phyloP scores from a whole-genome alignment of 2,329 filamentous ascomycete species.

The Aspergillus pseudoglaucus region DNA sequence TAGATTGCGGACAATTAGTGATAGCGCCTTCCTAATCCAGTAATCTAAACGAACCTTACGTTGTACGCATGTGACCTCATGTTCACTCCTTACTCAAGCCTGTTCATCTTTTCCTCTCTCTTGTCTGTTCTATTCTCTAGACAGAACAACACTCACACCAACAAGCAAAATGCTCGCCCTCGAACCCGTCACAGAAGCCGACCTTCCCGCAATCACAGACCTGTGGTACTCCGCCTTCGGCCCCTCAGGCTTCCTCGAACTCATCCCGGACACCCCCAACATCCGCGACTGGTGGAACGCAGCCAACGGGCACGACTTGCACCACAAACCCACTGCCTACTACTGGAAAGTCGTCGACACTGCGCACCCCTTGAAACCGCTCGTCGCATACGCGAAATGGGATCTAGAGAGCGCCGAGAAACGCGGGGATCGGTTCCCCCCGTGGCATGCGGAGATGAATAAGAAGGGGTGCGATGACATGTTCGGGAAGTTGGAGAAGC shows the following conservation, averaged over 20 bases:
- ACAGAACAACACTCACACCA: not conserved
- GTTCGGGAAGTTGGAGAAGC: slow-evolving; percentile 14
- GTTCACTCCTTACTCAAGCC: not conserved
- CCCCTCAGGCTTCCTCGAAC: slow-evolving; percentile 10
- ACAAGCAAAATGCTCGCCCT: slow-evolving; percentile 8
- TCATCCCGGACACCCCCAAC: slow-evolving; percentile 23
- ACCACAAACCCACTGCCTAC: slow-evolving; percentile 16
- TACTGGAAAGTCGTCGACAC: slow-evolving; percentile 25
- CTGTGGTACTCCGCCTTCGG: slow-evolving; percentile 22
- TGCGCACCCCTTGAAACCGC: slow-evolving; percentile 5
- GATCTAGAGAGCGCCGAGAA: slow-evolving; percentile 17
- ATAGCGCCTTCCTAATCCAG: not conserved
- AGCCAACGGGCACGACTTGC: slow-evolving; percentile 15
- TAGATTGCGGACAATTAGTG: not conserved
- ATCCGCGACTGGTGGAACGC: slow-evolving; percentile 21
- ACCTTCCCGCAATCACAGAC: slow-evolving; percentile 16
- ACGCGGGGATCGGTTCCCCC: slow-evolving; percentile 21
- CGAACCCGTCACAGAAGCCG: slow-evolving; percentile 14
- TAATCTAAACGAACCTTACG: not conserved
- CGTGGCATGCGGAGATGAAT: slow-evolving; percentile 20
- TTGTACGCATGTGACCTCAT: not conserved
- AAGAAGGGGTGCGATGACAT: slow-evolving; percentile 11
- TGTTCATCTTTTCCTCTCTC: not conserved
- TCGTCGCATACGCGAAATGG: slow-evolving; percentile 27
- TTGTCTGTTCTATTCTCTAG: not conserved